A percentile compares a stretch with the other conserved stretches of the same genome.
phyloP scores from a whole-genome alignment of 2,329 filamentous ascomycete species.

The Aspergillus glaucus region DNA sequence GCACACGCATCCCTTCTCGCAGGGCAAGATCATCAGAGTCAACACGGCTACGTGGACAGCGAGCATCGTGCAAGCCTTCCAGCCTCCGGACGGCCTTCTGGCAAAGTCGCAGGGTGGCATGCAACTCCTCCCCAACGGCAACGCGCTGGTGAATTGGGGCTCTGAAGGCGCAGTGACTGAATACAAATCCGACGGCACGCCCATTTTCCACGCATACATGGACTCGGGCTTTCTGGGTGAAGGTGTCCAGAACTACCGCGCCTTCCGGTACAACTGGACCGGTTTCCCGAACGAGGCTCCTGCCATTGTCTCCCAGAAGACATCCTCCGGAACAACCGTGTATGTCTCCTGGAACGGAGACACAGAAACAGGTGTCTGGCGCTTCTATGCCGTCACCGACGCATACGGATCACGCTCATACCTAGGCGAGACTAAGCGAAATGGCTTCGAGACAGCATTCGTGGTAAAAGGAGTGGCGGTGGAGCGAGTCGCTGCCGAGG shows the following conservation, averaged over 20 bases:
- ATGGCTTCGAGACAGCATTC: constrained; percentile 27
- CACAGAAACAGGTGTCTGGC: constrained; percentile 42
- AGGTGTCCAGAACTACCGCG: constrained; percentile 35
- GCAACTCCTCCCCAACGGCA: constrained; percentile 49
- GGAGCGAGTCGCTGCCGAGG: constrained; percentile 37
- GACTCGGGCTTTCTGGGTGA: constrained; percentile 38
- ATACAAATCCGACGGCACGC: constrained; percentile 25
- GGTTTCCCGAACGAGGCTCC: constrained; percentile 26
- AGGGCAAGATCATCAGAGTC: constrained; percentile 42
- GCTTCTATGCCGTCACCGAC: constrained; percentile 38
- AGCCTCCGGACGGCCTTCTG: constrained; percentile 44
- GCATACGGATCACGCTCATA: constrained; percentile 18
- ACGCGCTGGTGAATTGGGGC: constrained; percentile 54
- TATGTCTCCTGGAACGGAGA: constrained; percentile 52
- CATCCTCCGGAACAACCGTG: constrained; percentile 23
- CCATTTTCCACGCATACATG: constrained; percentile 36
- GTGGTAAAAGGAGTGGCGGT: constrained; percentile 18
- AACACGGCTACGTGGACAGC: constrained; percentile 41
- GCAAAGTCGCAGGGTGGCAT: constrained; percentile 49
- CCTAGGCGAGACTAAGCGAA: constrained; percentile 20
- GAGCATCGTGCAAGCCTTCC: constrained; percentile 42
- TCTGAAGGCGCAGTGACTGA: constrained; percentile 40
- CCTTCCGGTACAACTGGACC: constrained; percentile 33
- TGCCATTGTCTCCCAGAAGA: constrained; percentile 27
- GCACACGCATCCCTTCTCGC: constrained; percentile 37